These are phyloP conservation scores for Populus tremula DNA, from an alignment of 345 rosid genomes.

Conservation along the genomic window DNA sequence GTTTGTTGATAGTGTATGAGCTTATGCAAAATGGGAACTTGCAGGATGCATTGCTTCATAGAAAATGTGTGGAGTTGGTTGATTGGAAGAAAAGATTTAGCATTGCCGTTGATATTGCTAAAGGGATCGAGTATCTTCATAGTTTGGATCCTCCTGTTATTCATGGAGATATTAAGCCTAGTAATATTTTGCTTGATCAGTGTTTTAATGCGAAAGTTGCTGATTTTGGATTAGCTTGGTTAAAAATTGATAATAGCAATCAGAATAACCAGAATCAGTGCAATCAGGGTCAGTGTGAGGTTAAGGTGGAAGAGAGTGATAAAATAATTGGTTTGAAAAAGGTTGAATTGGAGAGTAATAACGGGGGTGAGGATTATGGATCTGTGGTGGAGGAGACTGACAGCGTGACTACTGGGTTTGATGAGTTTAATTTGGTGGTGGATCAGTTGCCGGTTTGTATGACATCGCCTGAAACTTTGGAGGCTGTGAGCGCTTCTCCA, in stretches of 20 bases:
- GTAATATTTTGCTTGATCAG: constrained; percentile 72
- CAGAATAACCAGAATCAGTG: constrained; percentile 14
- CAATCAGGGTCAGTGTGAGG: constrained; percentile 14
- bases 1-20: constrained; percentile 72
- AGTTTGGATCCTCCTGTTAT: constrained; percentile 65
- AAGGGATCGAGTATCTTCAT: constrained; percentile 71
- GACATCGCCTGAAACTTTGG: constrained; percentile 47
- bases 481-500: constrained; percentile 33
- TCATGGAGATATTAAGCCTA: constrained; percentile 89
- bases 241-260: constrained; percentile 46
- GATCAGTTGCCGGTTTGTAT: constrained; percentile 67
- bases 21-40: constrained; percentile 81
- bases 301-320: constrained; percentile 14
- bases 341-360: constrained; percentile 37
- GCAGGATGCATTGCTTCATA: constrained; percentile 78
- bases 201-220: constrained; percentile 66
- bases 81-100: constrained; percentile 60
- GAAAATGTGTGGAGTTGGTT: constrained; percentile 62
- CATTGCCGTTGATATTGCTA: constrained; percentile 59
- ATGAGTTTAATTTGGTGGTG: constrained; percentile 52
- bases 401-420: constrained; percentile 67
- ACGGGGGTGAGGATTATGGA: constrained; percentile 57
- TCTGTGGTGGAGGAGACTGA: constrained; percentile 67
- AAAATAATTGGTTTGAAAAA: constrained; percentile 15
- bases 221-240: constrained; percentile 84